Percentiles rank a stretch among this genome's conserved stretches.
phyloP scores from a whole-genome alignment of 768 basidiomycete species.

The Mrakia blollopis region DNA sequence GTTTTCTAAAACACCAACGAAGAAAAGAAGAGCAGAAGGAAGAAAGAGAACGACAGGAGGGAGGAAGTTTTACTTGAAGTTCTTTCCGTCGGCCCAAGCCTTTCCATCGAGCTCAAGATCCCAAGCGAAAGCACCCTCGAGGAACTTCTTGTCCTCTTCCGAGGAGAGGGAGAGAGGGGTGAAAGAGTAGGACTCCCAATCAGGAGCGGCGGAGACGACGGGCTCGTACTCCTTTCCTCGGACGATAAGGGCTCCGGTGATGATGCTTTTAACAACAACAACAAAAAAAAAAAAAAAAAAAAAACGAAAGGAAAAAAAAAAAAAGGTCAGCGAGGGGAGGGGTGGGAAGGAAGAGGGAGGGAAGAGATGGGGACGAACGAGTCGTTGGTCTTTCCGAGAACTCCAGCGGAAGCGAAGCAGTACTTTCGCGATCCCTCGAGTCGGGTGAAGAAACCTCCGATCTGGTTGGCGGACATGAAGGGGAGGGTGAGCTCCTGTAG shows the following conservation, averaged over 20 bases:
- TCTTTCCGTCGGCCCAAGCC: slow-evolving; percentile 65
- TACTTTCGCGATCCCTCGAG: slow-evolving; percentile 89
- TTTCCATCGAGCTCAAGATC: slow-evolving; percentile 82
- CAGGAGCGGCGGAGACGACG: slow-evolving; percentile 75
- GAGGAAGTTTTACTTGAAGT: slow-evolving; percentile 24
- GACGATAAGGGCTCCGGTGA: slow-evolving; percentile 73
- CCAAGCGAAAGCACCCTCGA: slow-evolving; percentile 90
- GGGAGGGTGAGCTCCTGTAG: slow-evolving; percentile 54
- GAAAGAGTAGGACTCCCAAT: slow-evolving; percentile 79
- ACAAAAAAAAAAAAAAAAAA: neutral
- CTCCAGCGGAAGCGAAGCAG: slow-evolving; percentile 87
- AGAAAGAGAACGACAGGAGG: neutral
- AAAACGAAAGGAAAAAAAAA: neutral
- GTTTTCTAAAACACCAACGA: neutral
- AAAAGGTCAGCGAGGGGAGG: neutral
- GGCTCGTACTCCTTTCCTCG: slow-evolving; percentile 58
- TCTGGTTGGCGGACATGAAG: slow-evolving; percentile 45
- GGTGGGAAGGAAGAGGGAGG: neutral
- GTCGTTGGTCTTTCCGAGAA: slow-evolving; percentile 73
- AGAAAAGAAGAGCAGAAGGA: neutral
- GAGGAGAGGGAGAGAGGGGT: slow-evolving; percentile 69
- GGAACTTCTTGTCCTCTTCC: slow-evolving; percentile 75
- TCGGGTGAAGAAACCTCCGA: slow-evolving; percentile 92
- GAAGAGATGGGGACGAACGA: slow-evolving; percentile 44
- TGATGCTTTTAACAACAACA: no score